Percentiles rank a stretch among this genome's conserved stretches.
Evolutionary conservation across 192 early-diverging fungal species (phyloP).

Genomic region (Haplosporangium gracile): DNA sequence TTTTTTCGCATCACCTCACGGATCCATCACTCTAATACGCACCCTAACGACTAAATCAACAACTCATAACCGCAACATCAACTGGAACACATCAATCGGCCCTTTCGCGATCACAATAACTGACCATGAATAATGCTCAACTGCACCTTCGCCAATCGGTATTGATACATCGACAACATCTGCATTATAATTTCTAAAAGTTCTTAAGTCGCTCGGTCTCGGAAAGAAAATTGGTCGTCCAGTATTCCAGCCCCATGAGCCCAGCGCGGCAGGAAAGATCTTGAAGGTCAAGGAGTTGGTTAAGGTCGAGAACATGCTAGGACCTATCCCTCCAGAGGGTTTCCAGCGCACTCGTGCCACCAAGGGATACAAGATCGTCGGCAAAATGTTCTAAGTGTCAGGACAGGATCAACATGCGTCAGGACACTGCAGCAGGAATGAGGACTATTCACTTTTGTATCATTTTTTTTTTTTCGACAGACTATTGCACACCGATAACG

Average conservation of each 20-base stretch:
- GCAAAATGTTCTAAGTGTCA: conserved; percentile 31
- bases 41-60: too few relatives aligned
- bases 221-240: conserved; percentile 49
- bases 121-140: not conserved
- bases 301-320: conserved; percentile 52
- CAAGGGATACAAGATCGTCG: conserved; percentile 54
- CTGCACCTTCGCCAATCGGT: too few relatives aligned
- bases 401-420: not conserved
- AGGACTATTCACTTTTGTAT: not conserved
- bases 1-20: too few relatives aligned
- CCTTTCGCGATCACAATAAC: not conserved
- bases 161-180: not conserved
- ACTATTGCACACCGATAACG: too few relatives aligned
- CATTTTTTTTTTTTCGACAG: too few relatives aligned
- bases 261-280: conserved; percentile 54
- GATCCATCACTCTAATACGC: too few relatives aligned
- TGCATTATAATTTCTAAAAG: not conserved
- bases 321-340: conserved; percentile 46
- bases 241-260: conserved; percentile 50
- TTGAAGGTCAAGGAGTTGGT: conserved; percentile 57
- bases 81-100: too few relatives aligned
- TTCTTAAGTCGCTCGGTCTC: conserved; percentile 51
- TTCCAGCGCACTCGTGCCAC: conserved; percentile 49
- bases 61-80: too few relatives aligned
- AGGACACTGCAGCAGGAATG: not conserved